Evolutionary conservation across 345 rosid species (phyloP), one percentile per base, ranked within the genome.

Genomic region (Eucalyptus virginea): DNA sequence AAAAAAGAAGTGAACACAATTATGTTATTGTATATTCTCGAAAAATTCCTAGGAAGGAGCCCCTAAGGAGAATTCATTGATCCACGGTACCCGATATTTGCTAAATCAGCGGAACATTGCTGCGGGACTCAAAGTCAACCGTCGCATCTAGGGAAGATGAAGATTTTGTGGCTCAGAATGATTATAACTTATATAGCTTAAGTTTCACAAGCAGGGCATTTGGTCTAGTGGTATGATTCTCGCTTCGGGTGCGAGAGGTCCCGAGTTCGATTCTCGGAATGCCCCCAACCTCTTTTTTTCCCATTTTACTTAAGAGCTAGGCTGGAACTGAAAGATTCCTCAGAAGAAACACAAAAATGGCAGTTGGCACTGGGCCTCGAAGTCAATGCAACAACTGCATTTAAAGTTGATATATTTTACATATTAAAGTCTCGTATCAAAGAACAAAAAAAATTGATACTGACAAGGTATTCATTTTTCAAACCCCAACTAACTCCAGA

Each of bases 181-280:
- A 69, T 10, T 34, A 69, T 3, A 17, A 5, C 0, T 69, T 17
- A 18, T 9, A 32, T 19, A 0, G 37, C 11, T 2, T 42, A 5
- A 37, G 16, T 3, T 5, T 37, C 83, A 11, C 24, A 77, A 37
- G 24, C 28, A 37, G 95, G 97, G 94, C 95, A 95, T 94, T 94
- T 95, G 97, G 83, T 94, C 96, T 94, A 96, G 96, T 96, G 96
- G 97, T 94, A 96, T 95, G 97, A 95, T 96, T 95, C 96, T 96
- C 91, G 94, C 97, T 94, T 95, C 92, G 97, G 97, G 96, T 95
- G 98, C 94, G 93, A 97, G 97, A 95, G 97, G 97, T 96, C 97
- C 94, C 90, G 94, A 96, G 97, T 95, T 95, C 91, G 92, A 96
- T 96, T 96, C 97, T 94, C 94, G 92, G 95, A 95, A 95, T 92